A percentile compares a stretch with the other conserved stretches of the same genome.
These are phyloP conservation scores for Plasmodium berghei DNA, from an alignment of 169 alveolate genomes.

Conservation along the genomic window DNA sequence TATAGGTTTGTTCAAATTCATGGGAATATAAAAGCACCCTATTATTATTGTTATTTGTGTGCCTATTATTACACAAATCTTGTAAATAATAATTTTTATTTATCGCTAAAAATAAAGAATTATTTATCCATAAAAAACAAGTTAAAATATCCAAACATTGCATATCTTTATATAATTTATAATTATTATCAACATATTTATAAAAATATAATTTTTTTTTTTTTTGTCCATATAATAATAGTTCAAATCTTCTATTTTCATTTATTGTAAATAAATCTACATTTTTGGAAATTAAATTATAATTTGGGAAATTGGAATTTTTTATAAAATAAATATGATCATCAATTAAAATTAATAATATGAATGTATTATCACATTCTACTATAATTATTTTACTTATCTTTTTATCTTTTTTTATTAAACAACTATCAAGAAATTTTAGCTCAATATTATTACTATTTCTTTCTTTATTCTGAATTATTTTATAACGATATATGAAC, in stretches of 20 bases:
- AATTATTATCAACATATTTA: slow-evolving; percentile 13
- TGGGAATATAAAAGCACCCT: slow-evolving; percentile 34
- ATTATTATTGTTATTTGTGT: slow-evolving; percentile 11
- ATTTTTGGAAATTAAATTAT: slow-evolving; percentile 33
- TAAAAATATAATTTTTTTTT: slow-evolving; percentile 37
- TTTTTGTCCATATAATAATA: slow-evolving; percentile 23
- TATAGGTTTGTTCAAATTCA: slow-evolving; percentile 59
- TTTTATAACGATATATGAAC: not conserved
- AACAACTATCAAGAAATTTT: not conserved
- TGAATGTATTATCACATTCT: slow-evolving; percentile 8
- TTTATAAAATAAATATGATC: slow-evolving; percentile 33
- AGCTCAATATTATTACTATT: not conserved
- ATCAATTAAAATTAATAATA: slow-evolving; percentile 4
- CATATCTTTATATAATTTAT: slow-evolving; percentile 14
- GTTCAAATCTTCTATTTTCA: slow-evolving; percentile 17
- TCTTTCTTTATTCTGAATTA: not conserved
- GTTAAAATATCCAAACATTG: not conserved
- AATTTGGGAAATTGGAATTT: not conserved
- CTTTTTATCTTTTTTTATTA: slow-evolving; percentile 15
- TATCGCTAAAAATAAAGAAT: slow-evolving; percentile 32
- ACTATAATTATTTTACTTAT: slow-evolving; percentile 25
- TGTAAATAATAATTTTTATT: slow-evolving; percentile 34
- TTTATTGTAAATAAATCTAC: not conserved
- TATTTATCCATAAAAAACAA: slow-evolving; percentile 20
- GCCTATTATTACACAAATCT: slow-evolving; percentile 3